phyloP scores from a whole-genome alignment of 2,329 filamentous ascomycete genomes.

The Cladosporium phlei region DNA sequence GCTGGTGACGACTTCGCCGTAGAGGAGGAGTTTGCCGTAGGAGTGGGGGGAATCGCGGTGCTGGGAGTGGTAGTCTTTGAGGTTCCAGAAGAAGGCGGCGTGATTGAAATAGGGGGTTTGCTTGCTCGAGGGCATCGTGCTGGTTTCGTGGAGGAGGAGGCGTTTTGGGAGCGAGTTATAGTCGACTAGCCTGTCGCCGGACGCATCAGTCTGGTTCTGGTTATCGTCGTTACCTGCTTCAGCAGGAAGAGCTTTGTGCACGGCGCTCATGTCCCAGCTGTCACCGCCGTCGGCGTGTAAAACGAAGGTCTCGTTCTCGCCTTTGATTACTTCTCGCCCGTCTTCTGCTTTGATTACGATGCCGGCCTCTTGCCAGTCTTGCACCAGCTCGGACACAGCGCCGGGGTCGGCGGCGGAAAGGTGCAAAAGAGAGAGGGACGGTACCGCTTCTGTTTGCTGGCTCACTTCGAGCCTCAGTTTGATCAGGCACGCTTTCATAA shows the following conservation, averaged over 20 bases:
- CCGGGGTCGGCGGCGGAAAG: slow-evolving; percentile 64
- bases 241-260: slow-evolving; percentile 29
- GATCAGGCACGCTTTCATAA: slow-evolving; percentile 71
- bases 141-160: slow-evolving; percentile 69
- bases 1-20: slow-evolving; percentile 87
- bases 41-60: slow-evolving; percentile 48
- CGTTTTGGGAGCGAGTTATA: slow-evolving; percentile 69
- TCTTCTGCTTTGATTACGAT: slow-evolving; percentile 42
- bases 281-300: slow-evolving; percentile 61
- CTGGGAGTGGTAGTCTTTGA: slow-evolving; percentile 60
- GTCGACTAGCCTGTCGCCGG: slow-evolving; percentile 57
- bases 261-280: slow-evolving; percentile 35
- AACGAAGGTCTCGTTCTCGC: slow-evolving; percentile 73
- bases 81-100: slow-evolving; percentile 66
- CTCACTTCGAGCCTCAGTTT: slow-evolving; percentile 81
- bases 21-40: slow-evolving; percentile 76
- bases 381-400: slow-evolving; percentile 64
- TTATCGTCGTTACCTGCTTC: slow-evolving; percentile 20
- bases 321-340: slow-evolving; percentile 67
- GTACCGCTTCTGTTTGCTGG: slow-evolving; percentile 63
- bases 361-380: slow-evolving; percentile 63
- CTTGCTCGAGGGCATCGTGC: slow-evolving; percentile 61
- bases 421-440: slow-evolving; percentile 76
- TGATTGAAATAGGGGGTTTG: slow-evolving; percentile 86
- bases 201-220: slow-evolving; percentile 11